These are phyloP conservation scores for Eleusine indica DNA, from an alignment of 176 grass and related monocot genomes.

Conservation along the genomic window DNA sequence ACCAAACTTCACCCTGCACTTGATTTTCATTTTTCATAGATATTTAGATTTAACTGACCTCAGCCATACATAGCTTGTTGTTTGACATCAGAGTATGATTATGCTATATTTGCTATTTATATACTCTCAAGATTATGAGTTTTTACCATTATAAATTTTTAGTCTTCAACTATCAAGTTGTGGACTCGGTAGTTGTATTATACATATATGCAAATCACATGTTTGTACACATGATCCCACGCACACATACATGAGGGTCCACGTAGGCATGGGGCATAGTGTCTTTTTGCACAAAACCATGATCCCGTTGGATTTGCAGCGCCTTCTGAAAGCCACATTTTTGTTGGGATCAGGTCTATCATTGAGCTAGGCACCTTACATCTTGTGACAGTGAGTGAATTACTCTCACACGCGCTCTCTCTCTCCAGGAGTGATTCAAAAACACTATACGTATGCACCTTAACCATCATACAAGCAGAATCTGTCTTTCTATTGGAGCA, in stretches of 20 bases:
- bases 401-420: constrained; percentile 23
- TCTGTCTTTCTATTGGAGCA: constrained; percentile 17
- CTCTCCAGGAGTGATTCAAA: constrained; percentile 67
- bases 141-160: constrained; percentile 13
- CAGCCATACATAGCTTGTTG: neutral
- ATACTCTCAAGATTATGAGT: constrained; percentile 21
- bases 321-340: constrained; percentile 75
- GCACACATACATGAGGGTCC: constrained; percentile 46
- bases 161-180: neutral
- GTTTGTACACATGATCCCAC: constrained; percentile 22
- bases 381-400: constrained; percentile 56
- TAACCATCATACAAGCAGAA: constrained; percentile 65
- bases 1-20: neutral
- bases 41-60: neutral
- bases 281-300: constrained; percentile 72
- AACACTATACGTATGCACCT: constrained; percentile 56
- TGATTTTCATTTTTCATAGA: neutral
- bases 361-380: constrained; percentile 63
- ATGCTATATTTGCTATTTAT: constrained; percentile 22
- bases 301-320: constrained; percentile 71
- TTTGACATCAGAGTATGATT: constrained; percentile 10
- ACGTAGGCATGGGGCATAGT: constrained; percentile 57
- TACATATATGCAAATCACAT: constrained; percentile 12
- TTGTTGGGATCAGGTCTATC: constrained; percentile 66
- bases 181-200: constrained; percentile 13